A percentile compares a stretch with the other conserved stretches of the same genome.
These are phyloP conservation scores for Vitis amurensis DNA, from an alignment of 164 flowering plant species.

Conservation along the genomic window DNA sequence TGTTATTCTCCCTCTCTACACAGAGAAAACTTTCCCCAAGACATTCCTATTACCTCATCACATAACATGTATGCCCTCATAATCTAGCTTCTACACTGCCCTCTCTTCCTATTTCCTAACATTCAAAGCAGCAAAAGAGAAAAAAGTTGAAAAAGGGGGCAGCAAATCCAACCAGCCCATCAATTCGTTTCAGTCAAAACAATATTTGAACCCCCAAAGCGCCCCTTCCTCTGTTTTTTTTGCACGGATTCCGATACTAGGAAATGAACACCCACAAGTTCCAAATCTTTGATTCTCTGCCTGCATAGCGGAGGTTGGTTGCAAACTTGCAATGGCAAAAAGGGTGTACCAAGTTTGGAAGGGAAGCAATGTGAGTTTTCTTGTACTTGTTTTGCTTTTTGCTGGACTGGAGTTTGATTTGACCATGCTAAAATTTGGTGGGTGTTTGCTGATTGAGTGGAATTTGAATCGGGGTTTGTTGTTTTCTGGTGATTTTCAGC, in stretches of 20 bases:
- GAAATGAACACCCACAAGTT: conserved; percentile 15
- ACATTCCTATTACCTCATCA: background rate
- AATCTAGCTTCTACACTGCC: background rate
- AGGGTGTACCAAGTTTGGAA: no score
- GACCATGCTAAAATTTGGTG: no score
- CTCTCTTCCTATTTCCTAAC: background rate
- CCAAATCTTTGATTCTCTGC: conserved; percentile 4
- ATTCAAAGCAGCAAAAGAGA: background rate
- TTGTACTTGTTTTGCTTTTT: no score
- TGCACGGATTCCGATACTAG: background rate
- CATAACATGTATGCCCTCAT: background rate
- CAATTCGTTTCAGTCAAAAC: background rate
- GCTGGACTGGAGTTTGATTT: no score
- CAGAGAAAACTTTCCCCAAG: background rate
- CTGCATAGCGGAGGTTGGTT: background rate
- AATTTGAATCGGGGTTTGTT: no score
- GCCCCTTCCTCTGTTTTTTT: background rate
- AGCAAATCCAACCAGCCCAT: background rate
- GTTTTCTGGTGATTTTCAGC: no score
- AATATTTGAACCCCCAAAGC: background rate
- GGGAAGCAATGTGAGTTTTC: no score
- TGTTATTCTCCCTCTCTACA: background rate
- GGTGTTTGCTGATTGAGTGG: no score
- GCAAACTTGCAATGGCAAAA: no score
- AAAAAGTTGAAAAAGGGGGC: background rate